Percentiles rank a stretch among this genome's conserved stretches.
Conservation (phyloP, 1,284 basidiomycete species). For the Inonotus hispidus region DNA sequence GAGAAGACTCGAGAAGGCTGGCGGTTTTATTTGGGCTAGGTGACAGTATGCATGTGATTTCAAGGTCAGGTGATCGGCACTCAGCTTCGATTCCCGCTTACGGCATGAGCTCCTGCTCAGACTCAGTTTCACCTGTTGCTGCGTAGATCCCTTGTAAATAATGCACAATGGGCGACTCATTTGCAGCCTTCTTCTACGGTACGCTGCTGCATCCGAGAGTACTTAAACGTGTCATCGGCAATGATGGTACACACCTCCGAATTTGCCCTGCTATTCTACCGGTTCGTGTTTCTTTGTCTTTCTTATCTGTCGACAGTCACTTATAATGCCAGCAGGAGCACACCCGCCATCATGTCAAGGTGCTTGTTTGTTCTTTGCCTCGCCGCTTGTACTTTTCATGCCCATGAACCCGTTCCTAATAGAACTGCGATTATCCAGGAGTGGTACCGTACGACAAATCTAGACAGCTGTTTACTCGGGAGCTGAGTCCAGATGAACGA, state of each 20-base stretch:
- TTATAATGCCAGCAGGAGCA: slow-evolving; percentile 44
- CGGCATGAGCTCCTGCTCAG: too few species aligned
- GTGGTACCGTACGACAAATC: slow-evolving; percentile 54
- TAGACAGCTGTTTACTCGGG: slow-evolving; percentile 36
- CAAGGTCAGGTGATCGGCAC: slow-evolving; percentile 6
- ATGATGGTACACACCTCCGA: slow-evolving; percentile 35
- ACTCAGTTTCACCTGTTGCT: slow-evolving; percentile 16
- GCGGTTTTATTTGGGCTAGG: too few species aligned
- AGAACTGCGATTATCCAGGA: slow-evolving; percentile 77
- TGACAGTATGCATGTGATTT: slow-evolving; percentile 1
- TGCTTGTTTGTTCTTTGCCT: slow-evolving; percentile 15
- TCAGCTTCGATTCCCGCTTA: too few species aligned
- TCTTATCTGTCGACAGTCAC: not conserved
- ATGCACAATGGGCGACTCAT: not conserved
- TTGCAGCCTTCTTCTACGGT: slow-evolving; percentile 79
- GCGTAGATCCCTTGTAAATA: not conserved
- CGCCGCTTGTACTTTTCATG: not conserved
- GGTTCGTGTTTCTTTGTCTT: slow-evolving; percentile 26
- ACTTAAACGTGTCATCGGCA: slow-evolving; percentile 47
- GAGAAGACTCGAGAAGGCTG: not conserved
- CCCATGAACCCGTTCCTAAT: slow-evolving; percentile 4
- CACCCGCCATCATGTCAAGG: slow-evolving; percentile 67
- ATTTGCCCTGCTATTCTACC: slow-evolving; percentile 45
- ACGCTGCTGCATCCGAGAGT: slow-evolving; percentile 55
- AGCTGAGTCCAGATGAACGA: slow-evolving; percentile 43